Evolutionary conservation across 2,329 filamentous ascomycete species (phyloP), one percentile per base, ranked within the genome.

Genomic region (Fusarium dlaminii): DNA sequence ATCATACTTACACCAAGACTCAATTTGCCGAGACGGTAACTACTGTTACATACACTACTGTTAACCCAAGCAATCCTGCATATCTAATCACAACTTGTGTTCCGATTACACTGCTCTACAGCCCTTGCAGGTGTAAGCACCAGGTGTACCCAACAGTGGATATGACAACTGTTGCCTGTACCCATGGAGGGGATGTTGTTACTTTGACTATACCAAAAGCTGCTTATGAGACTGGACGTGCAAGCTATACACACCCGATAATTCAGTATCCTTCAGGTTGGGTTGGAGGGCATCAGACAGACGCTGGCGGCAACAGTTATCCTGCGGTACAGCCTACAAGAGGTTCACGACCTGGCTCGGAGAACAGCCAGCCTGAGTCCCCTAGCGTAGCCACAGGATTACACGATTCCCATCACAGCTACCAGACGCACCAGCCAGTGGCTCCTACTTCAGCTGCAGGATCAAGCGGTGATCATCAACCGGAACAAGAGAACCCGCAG

Each of bases 101-200:
- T 56, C 30, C 59, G 0, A 27, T 62, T 24, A 45, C 48, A 1
- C 37, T 55, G 1, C 37, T 55, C 11, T 63, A 63, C 20, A 57
- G 24, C 7, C 59, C 49, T 39, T 56, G 59, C 15, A 24, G 22
- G 2, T 56, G 59, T 1, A 29, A 63, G 27, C 2, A n/a, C 10
- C 59, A 45, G 32, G 59, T 45, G 2, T 57, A 45, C 30, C 59
- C 49, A 39, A 20, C 49, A 24, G 59, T 57, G 6, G 59, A 63
- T 39, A 56, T 63, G 59, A 46, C 24, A 27, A 63, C 49, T 32
- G 39, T 63, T 39, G 24, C 32, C 3, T 45, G 20, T 32, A 57
- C 49, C 6, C 39, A 57, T 2, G 39, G 32, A 6, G 30, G 27
- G 5, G 24, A 11, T 4, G 5, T 37, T 27, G 8, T 30, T n/a